A percentile compares a stretch with the other conserved stretches of the same genome.
Conservation (phyloP, 305 asterid genomes). For the Stenogyne calaminthoides region DNA sequence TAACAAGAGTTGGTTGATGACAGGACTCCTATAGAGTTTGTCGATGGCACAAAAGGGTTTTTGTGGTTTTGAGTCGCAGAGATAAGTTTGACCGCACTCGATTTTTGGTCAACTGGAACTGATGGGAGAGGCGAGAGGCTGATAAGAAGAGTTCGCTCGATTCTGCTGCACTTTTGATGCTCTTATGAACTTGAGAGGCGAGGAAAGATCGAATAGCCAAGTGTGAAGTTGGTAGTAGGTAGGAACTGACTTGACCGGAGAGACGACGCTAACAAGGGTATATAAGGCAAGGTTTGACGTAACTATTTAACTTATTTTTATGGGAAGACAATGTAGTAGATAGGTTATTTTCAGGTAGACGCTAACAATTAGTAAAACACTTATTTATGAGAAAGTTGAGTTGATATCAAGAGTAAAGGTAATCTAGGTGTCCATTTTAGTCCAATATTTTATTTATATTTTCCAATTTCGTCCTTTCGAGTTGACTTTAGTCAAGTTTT, state of each 20-base stretch:
- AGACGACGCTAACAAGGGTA: neutral
- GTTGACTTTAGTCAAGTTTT: too few relatives aligned
- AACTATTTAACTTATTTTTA: too few relatives aligned
- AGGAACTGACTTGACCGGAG: neutral
- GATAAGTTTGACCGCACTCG: constrained; percentile 73
- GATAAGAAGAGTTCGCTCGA: constrained; percentile 90
- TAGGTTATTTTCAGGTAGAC: too few relatives aligned
- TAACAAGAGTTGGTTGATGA: constrained; percentile 15
- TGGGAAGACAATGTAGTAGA: too few relatives aligned
- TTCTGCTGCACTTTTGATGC: constrained; percentile 81
- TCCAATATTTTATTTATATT: too few relatives aligned
- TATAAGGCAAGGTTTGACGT: neutral
- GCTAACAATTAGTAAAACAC: too few relatives aligned
- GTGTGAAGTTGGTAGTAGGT: neutral
- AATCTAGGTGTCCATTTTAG: too few relatives aligned
- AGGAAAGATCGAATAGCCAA: constrained; percentile 52
- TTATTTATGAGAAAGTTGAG: too few relatives aligned
- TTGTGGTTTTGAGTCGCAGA: constrained; percentile 60
- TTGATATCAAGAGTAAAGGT: too few relatives aligned
- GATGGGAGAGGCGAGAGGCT: constrained; percentile 66
- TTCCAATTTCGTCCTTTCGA: too few relatives aligned
- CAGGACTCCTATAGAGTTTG: constrained; percentile 63
- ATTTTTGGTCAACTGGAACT: constrained; percentile 54
- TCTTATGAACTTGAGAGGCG: constrained; percentile 63
- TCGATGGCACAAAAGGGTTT: constrained; percentile 51